Percentiles rank a stretch among this genome's conserved stretches.
Conservation (phyloP, 2,329 filamentous ascomycete species). For the Sclerotinia subarctica region DNA sequence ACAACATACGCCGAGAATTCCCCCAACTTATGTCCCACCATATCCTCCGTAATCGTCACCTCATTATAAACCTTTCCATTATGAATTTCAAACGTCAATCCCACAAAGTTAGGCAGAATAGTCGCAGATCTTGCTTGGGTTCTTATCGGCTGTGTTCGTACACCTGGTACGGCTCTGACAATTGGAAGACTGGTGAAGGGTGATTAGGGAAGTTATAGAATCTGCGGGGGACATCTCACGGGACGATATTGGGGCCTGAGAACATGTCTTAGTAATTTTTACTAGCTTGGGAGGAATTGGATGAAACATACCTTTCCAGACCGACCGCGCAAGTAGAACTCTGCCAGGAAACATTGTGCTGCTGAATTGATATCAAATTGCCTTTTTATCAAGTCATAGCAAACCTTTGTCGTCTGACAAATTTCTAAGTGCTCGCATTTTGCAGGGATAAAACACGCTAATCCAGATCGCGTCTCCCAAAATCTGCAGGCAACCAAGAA, state of each 20-base stretch:
- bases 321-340: slow-evolving; percentile 59
- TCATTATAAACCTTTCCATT: slow-evolving; percentile 70
- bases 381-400: neutral
- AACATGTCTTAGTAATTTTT: slow-evolving; percentile 30
- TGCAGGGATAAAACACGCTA: slow-evolving; percentile 29
- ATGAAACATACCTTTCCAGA: slow-evolving; percentile 66
- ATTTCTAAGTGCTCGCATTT: slow-evolving; percentile 16
- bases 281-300: neutral
- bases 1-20: slow-evolving; percentile 65
- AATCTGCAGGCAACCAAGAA: slow-evolving; percentile 16
- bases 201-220: slow-evolving; percentile 37
- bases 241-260: slow-evolving; percentile 66
- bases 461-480: slow-evolving; percentile 27
- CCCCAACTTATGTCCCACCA: slow-evolving; percentile 73
- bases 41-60: slow-evolving; percentile 69
- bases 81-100: slow-evolving; percentile 66
- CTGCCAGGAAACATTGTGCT: slow-evolving; percentile 56
- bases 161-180: slow-evolving; percentile 46
- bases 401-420: slow-evolving; percentile 15
- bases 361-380: slow-evolving; percentile 18
- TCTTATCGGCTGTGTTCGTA: slow-evolving; percentile 59
- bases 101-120: slow-evolving; percentile 71
- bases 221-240: slow-evolving; percentile 48
- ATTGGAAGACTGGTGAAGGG: slow-evolving; percentile 50
- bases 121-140: slow-evolving; percentile 69